Base-by-base conservation (phyloP, 1,139 yeast species). In the Taphrina wiesneri region DNA sequence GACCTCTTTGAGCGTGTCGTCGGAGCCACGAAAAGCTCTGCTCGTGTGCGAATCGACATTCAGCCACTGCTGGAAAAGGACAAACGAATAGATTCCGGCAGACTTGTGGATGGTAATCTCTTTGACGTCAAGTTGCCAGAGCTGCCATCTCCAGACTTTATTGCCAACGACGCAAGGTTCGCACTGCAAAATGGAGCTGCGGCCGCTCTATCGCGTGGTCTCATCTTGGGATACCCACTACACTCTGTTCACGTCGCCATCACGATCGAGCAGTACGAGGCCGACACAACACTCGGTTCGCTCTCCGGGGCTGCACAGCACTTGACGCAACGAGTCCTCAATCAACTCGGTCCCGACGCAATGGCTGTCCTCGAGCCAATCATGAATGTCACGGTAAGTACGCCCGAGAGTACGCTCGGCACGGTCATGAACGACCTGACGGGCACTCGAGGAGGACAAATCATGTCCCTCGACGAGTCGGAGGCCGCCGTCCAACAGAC, bases 201-300 rank as follows among this genome's bases (percentile, higher is more conserved):
- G 17, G 90, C 92, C 0, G 88, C 89, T 0, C 77, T 92, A 32
- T 95, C 90, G 67, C 81, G 96, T 15, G 97, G 97, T 0, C 85
- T 85, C 28, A 73, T 83, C 9, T 83, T 75, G 56, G 84, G 86
- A 45, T 78, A 87, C 51, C 87, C 95, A 0, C 74, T 90, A 63
- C 86, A 87, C 73, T 86, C 91, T 0, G 76, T 84, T 2, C 80
- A 82, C 4, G 80, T 90, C 2, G 76, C 82, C 39, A 77, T 90
- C 32, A 76, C 78, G 4, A 72, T 73, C 1, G 82, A 90, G 81
- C 76, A 77, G 11, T 1, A 79, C 77, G 23, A 77, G 77, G 21
- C 72, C 11, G 51, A 49, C 30, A 51, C 64, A 6, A 15, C 80
- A 0, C 75, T 78, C 34, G 66, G 52, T 36, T 75, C 80, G 1